Conservation (phyloP, 345 rosid genomes). For the Eucalyptus marginata region DNA sequence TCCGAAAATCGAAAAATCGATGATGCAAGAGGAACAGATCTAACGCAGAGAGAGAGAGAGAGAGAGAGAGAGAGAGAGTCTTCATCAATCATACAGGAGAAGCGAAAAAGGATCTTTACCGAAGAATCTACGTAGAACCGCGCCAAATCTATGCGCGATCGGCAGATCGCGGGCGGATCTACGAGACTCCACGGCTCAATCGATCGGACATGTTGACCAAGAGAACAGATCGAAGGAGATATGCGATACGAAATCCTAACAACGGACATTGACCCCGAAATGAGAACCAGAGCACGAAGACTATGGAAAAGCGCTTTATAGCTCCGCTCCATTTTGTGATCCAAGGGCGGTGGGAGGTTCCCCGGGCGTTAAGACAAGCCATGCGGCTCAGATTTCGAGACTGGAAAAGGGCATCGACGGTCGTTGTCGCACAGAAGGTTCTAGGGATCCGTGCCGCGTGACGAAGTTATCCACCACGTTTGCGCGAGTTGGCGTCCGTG, state of each 20-base stretch:
- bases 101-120: background rate
- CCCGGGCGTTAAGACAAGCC: background rate
- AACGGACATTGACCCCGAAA: background rate
- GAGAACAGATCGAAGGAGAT: background rate
- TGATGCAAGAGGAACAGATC: background rate
- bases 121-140: too few relatives aligned
- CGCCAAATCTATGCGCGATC: background rate
- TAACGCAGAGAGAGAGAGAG: background rate
- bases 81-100: background rate
- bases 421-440: background rate
- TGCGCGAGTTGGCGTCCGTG: background rate
- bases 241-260: background rate
- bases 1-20: background rate
- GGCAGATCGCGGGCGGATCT: background rate
- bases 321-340: background rate
- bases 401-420: background rate
- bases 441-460: background rate
- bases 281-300: background rate
- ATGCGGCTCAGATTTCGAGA: background rate
- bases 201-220: background rate
- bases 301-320: background rate
- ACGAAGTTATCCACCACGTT: background rate
- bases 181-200: background rate
- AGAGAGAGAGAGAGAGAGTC: background rate
- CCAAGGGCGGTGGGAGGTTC: background rate